These are phyloP conservation scores for Notholithocarpus densiflorus DNA, from an alignment of 306 rosid genomes.

Conservation along the genomic window DNA sequence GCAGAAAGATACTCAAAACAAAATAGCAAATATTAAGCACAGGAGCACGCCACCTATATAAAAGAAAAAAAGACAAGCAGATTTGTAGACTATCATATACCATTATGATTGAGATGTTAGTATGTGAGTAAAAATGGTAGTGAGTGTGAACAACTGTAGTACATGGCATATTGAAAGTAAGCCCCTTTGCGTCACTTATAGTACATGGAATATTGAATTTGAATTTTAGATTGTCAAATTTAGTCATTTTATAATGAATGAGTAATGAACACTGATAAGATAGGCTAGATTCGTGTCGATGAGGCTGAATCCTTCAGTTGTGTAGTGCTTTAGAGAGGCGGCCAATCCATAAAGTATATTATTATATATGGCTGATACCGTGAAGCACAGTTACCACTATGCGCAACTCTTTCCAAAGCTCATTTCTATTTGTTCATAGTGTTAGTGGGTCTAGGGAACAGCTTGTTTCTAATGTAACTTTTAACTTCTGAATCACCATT, in stretches of 20 bases:
- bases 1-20: background rate
- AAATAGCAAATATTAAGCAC: too few relatives aligned
- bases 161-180: too few relatives aligned
- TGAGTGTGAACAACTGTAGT: background rate
- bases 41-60: too few relatives aligned
- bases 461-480: background rate
- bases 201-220: too few relatives aligned
- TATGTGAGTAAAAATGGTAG: too few relatives aligned
- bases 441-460: background rate
- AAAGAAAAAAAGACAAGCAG: background rate
- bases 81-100: background rate
- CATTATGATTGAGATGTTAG: too few relatives aligned
- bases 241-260: too few relatives aligned
- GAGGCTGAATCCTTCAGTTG: background rate
- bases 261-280: background rate
- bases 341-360: conserved; percentile 11
- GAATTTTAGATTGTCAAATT: too few relatives aligned
- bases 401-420: background rate
- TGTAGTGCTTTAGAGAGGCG: conserved; percentile 12
- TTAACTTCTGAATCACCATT: background rate
- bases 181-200: too few relatives aligned
- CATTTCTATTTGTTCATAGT: background rate
- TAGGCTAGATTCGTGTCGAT: conserved; percentile 5
- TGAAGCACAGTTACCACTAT: background rate
- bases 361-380: background rate